These are phyloP conservation scores for Aureobasidium zeae DNA, from an alignment of 2,329 filamentous ascomycete genomes.

Conservation along the genomic window DNA sequence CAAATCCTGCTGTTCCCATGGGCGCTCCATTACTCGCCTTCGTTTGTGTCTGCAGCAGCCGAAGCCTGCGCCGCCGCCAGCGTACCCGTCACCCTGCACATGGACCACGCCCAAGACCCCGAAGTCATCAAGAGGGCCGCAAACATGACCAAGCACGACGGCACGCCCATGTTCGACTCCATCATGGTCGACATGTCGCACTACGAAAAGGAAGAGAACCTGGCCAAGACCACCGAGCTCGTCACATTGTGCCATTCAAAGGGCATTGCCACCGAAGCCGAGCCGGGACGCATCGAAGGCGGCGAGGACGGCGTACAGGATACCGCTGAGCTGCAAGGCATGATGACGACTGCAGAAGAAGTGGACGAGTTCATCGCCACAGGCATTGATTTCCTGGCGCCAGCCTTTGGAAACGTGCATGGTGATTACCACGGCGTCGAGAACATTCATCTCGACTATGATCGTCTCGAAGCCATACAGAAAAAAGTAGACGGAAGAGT, in stretches of 20 bases:
- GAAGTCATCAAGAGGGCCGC: constrained; percentile 35
- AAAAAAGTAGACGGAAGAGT: constrained; percentile 41
- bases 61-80: constrained; percentile 35
- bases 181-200: constrained; percentile 75
- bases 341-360: constrained; percentile 60
- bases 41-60: constrained; percentile 38
- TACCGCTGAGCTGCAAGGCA: constrained; percentile 51
- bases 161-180: constrained; percentile 49
- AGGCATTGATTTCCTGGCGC: constrained; percentile 65
- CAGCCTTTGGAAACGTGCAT: constrained; percentile 68
- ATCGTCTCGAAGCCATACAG: constrained; percentile 40
- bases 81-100: constrained; percentile 38
- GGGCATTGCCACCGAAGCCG: constrained; percentile 61
- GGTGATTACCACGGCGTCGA: constrained; percentile 63
- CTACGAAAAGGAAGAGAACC: constrained; percentile 61
- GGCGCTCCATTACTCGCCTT: constrained; percentile 57
- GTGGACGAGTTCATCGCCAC: constrained; percentile 61
- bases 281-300: constrained; percentile 61
- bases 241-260: constrained; percentile 54
- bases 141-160: constrained; percentile 21
- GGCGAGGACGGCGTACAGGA: constrained; percentile 68
- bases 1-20: constrained; percentile 69
- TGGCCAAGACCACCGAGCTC: constrained; percentile 54
- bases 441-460: constrained; percentile 53
- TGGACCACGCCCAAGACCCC: constrained; percentile 39